Base-by-base conservation (phyloP, 176 grass and related monocot species). In the Neostapfia colusana region DNA sequence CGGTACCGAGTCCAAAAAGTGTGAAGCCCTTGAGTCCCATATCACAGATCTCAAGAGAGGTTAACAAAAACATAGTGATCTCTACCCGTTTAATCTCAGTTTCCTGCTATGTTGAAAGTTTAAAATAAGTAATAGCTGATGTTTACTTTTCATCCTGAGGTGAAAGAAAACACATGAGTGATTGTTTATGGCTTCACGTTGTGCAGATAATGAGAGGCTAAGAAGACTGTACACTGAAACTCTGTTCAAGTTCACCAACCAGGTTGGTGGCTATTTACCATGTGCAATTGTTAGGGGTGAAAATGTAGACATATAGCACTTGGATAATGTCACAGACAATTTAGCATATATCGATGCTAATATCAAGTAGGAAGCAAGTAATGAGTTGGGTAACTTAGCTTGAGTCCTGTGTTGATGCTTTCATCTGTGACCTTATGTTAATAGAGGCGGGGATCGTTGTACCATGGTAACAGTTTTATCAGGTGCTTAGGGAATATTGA, bases 181-280 rank as follows among this genome's bases (percentile, higher is more conserved):
- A 34, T 53, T 75, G 62, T 61, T 54, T 41, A 10, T 73, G 21
- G 62, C 74, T 66, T 46, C 48, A 13, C 57, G 10, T 49, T 78
- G 51, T 84, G 62, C 88, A 97, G 88, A 97, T 64, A 97, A 90
- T 81, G 93, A 91, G 37, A 60, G 86, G 10, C 77, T 97, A 70
- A 89, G 82, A 81, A 91, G 62, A 27, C 46, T 76, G 65, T 88
- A 91, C 81, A 82, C 88, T 68, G 90, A 97, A 84, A 85, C 85
- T 79, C 74, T 93, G 75, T 85, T 75, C 82, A 97, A 85, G 85
- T 87, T 97, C 82, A 86, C 86, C 61, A 90, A 93, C 77, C 85
- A 97, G 90, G 93, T 93, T 57, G 13, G 61, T 81, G 84, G 74
- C 48, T 66, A 61, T 54, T 85, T 88, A 36, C 50, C 42, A 1